phyloP scores from a whole-genome alignment of 495 filamentous ascomycete genomes.

The Lophiostoma macrostomum region DNA sequence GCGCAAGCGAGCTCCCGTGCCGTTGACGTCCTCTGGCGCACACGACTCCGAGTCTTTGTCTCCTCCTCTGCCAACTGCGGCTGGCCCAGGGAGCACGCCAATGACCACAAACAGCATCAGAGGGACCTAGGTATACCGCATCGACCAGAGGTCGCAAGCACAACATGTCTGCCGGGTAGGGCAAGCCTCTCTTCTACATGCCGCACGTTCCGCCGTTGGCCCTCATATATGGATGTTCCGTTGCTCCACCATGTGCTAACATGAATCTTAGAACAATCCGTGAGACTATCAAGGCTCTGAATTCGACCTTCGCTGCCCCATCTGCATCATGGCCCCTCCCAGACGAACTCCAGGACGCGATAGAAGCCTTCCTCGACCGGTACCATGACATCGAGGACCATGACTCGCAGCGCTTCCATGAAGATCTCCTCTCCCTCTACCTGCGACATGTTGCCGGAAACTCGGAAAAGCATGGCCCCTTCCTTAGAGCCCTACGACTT shows the following conservation, averaged over 20 bases:
- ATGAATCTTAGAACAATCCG: constrained; percentile 49
- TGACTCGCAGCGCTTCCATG: constrained; percentile 60
- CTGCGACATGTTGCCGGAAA: constrained; percentile 53
- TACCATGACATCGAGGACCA: constrained; percentile 57
- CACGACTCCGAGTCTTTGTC: not conserved
- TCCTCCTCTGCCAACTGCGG: not conserved
- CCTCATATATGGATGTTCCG: too few relatives aligned
- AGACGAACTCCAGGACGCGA: constrained; percentile 53
- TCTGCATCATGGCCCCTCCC: constrained; percentile 56
- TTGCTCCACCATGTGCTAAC: constrained; percentile 10
- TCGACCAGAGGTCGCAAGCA: not conserved
- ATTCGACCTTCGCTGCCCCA: constrained; percentile 49
- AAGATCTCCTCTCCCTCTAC: constrained; percentile 62
- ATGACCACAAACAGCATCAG: not conserved
- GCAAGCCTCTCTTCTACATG: not conserved
- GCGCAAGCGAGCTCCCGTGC: too few relatives aligned
- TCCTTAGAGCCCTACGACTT: constrained; percentile 57
- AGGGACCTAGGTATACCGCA: too few relatives aligned
- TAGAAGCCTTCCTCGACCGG: constrained; percentile 60
- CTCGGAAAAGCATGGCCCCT: constrained; percentile 55
- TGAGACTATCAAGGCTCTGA: constrained; percentile 60
- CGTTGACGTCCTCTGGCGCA: not conserved
- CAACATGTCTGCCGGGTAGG: constrained; percentile 13
- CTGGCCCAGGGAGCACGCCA: not conserved
- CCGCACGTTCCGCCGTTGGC: not conserved